These are phyloP conservation scores for Elongisporangium anandrum DNA, from an alignment of 352 stramenopile genomes.

Conservation along the genomic window DNA sequence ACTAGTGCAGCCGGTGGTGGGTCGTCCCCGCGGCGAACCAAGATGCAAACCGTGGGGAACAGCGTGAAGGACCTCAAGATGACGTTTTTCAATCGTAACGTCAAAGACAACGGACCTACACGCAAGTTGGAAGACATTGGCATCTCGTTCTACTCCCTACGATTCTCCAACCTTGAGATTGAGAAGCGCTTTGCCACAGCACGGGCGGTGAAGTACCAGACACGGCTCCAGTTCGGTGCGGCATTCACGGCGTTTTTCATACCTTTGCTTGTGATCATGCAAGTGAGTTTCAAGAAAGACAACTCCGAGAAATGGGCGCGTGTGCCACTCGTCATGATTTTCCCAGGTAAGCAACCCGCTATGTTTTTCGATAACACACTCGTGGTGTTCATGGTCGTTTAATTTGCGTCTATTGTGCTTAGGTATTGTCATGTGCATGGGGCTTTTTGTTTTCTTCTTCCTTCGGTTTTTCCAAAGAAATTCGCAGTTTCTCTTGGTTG, in stretches of 20 bases:
- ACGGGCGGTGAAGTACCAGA: constrained; percentile 65
- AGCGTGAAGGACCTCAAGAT: constrained; percentile 69
- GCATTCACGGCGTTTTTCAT: constrained; percentile 82
- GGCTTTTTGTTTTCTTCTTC: constrained; percentile 62
- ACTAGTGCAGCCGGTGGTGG: constrained; percentile 2
- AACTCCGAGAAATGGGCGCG: constrained; percentile 61
- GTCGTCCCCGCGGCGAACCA: constrained; percentile 29
- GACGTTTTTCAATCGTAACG: constrained; percentile 56
- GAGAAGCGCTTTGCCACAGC: constrained; percentile 51
- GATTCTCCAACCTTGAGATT: constrained; percentile 66
- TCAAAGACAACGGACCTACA: constrained; percentile 16
- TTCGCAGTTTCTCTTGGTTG: constrained; percentile 39
- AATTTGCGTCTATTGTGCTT: not conserved
- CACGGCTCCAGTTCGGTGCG: constrained; percentile 63
- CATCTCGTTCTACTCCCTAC: constrained; percentile 68
- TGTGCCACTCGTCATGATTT: constrained; percentile 75
- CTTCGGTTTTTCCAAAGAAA: constrained; percentile 54
- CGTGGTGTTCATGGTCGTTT: not conserved
- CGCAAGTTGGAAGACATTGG: constrained; percentile 75
- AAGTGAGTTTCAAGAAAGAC: constrained; percentile 81
- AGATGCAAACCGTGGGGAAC: constrained; percentile 39
- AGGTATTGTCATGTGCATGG: constrained; percentile 74
- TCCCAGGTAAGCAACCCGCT: constrained; percentile 29
- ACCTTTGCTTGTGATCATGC: constrained; percentile 80
- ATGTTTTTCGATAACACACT: not conserved